A percentile compares a stretch with the other conserved stretches of the same genome.
Conservation (phyloP, 495 filamentous ascomycete genomes). For the Hamigera avellanea region DNA sequence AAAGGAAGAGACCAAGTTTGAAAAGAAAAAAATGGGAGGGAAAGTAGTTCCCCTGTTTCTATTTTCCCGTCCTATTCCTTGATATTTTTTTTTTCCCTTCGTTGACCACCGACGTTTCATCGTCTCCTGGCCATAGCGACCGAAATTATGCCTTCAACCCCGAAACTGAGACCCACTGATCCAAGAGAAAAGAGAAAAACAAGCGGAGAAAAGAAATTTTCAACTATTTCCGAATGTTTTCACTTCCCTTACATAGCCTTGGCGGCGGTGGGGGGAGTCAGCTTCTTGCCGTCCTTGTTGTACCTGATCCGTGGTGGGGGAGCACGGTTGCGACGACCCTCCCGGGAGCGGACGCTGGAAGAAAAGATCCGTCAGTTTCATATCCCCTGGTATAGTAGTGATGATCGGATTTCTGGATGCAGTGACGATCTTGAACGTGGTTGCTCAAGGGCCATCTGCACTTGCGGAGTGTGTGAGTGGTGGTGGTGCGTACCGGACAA, state of each 20-base stretch:
- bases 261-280: constrained; percentile 78
- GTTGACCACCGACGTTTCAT: neutral
- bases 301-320: constrained; percentile 93
- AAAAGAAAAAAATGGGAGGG: neutral
- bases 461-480: no score
- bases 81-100: constrained; percentile 1
- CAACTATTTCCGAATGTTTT: constrained; percentile 31
- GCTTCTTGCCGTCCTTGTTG: constrained; percentile 99
- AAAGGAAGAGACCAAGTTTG: no score
- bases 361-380: neutral
- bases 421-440: no score
- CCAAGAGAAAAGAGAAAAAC: constrained; percentile 11
- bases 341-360: constrained; percentile 86
- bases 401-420: no score
- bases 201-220: constrained; percentile 18
- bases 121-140: constrained; percentile 2
- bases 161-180: constrained; percentile 16
- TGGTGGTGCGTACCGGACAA: constrained; percentile 87
- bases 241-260: constrained; percentile 45
- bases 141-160: constrained; percentile 9
- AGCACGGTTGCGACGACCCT: constrained; percentile 96
- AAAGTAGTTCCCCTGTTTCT: neutral
- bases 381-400: no score
- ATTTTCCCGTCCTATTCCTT: neutral
- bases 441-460: no score